These are phyloP conservation scores for Piromyces finnis DNA, from an alignment of 192 early-diverging fungal genomes.

Conservation along the genomic window DNA sequence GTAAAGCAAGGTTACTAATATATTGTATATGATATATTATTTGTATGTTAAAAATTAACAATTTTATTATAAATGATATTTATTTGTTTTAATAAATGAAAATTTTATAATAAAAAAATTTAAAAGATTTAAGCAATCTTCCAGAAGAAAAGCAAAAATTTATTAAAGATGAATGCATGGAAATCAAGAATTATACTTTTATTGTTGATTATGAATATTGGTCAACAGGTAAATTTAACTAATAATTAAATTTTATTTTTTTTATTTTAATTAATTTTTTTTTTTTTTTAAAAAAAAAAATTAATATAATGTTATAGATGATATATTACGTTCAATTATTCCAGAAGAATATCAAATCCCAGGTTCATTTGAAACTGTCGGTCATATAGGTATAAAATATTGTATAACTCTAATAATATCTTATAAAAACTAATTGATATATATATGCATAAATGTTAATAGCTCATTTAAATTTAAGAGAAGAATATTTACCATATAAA, in stretches of 20 bases:
- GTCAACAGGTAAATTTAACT: background rate
- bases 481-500: conserved; percentile 79
- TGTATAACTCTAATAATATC: no score
- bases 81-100: no score
- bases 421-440: no score
- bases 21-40: no score
- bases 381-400: conserved; percentile 64
- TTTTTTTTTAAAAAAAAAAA: no score
- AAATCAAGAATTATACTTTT: background rate
- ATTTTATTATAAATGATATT: no score
- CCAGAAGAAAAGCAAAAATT: background rate
- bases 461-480: conserved; percentile 93
- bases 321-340: conserved; percentile 74
- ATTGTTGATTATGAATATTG: background rate
- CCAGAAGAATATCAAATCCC: conserved; percentile 70
- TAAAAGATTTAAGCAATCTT: background rate
- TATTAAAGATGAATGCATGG: background rate
- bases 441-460: no score
- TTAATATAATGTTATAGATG: no score
- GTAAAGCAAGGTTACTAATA: background rate
- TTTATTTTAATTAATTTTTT: no score
- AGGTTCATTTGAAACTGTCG: conserved; percentile 64
- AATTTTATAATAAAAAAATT: no score
- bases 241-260: no score
- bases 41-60: no score